Conservation (phyloP, 2,329 filamentous ascomycete genomes). For the Graphilbum ipis-grandicollis region DNA sequence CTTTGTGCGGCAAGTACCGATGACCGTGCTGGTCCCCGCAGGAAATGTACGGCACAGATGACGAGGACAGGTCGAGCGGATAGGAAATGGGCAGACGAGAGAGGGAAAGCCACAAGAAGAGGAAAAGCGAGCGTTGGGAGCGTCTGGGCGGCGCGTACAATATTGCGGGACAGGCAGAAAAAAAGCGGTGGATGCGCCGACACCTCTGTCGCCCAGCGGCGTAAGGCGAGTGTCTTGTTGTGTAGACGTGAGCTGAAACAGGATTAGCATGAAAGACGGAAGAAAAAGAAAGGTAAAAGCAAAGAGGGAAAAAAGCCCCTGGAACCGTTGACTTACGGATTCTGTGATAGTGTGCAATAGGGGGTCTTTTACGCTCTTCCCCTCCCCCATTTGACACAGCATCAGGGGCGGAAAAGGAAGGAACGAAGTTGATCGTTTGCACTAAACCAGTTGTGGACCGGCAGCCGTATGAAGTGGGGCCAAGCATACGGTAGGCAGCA, state of each 20-base stretch:
- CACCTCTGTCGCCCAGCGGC: background rate
- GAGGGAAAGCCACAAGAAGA: background rate
- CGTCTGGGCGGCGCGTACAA: no score
- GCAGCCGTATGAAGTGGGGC: background rate
- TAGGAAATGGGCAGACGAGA: background rate
- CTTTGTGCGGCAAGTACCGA: no score
- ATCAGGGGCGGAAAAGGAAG: background rate
- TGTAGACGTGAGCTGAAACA: constrained; percentile 7
- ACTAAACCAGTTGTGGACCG: background rate
- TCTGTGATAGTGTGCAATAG: no score
- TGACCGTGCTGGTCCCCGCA: no score
- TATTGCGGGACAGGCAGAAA: background rate
- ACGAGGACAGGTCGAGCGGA: background rate
- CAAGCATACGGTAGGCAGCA: background rate
- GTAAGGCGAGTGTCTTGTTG: background rate
- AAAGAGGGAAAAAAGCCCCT: constrained; percentile 1
- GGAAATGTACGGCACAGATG: no score
- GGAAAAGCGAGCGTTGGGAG: no score
- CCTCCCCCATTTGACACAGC: background rate
- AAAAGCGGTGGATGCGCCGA: background rate
- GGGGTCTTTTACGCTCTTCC: background rate
- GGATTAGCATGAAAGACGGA: constrained; percentile 8
- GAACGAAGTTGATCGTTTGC: background rate
- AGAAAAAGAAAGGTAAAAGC: background rate
- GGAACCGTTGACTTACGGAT: background rate